Evolutionary conservation across 257 asterid genomes (phyloP).

Genomic region (Rubia yunnanensis): DNA sequence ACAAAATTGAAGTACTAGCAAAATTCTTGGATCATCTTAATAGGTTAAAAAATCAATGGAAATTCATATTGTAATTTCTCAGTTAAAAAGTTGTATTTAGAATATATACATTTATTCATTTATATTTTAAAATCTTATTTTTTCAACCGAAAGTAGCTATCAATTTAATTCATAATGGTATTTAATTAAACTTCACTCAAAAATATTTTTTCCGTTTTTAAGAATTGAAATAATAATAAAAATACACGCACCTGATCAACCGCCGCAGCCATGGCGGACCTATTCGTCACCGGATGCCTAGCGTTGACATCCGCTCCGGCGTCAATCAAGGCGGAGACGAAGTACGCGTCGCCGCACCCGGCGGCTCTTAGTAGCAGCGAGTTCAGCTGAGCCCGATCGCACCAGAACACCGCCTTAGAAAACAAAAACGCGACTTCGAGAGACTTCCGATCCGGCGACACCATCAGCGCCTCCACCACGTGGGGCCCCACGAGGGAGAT

Average conservation of each 20-base stretch:
- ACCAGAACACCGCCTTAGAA: constrained; percentile 37
- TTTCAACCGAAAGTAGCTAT: too few relatives aligned
- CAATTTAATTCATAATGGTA: too few relatives aligned
- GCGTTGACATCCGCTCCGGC: constrained; percentile 56
- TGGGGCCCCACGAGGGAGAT: constrained; percentile 46
- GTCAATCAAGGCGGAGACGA: constrained; percentile 37
- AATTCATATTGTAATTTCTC: too few relatives aligned
- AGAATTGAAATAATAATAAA: too few relatives aligned
- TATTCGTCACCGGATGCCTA: constrained; percentile 13
- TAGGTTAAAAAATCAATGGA: too few relatives aligned
- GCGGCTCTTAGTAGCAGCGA: constrained; percentile 41
- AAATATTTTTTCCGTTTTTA: too few relatives aligned
- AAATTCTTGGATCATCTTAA: too few relatives aligned
- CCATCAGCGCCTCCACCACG: constrained; percentile 45
- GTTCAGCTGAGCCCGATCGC: constrained; percentile 36
- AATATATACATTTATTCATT: too few relatives aligned
- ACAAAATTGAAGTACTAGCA: too few relatives aligned
- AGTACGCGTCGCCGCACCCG: constrained; percentile 25
- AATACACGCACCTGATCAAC: constrained; percentile 18
- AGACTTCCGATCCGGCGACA: constrained; percentile 23
- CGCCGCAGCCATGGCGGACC: constrained; percentile 36
- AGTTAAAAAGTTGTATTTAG: too few relatives aligned
- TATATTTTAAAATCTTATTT: too few relatives aligned
- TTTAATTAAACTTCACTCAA: too few relatives aligned
- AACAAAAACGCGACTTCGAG: constrained; percentile 30